Evolutionary conservation across 495 filamentous ascomycete genomes (phyloP), one percentile per base, ranked within the genome.

Genomic region (Lindgomyces ingoldianus): DNA sequence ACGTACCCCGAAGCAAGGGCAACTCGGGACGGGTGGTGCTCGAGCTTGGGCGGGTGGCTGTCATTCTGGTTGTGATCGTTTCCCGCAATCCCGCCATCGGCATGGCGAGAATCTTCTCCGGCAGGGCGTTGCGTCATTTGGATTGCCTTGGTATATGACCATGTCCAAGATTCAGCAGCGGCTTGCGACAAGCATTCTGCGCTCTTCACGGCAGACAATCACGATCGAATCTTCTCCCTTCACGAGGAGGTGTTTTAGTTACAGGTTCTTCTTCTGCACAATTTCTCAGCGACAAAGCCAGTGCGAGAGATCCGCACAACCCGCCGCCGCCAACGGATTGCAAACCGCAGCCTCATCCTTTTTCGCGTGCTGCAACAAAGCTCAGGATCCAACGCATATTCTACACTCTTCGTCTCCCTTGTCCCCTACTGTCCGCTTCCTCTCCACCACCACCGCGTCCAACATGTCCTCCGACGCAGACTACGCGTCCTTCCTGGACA

Each of bases 401-500:
- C n/a, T n/a, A n/a, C n/a, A n/a, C n/a, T n/a, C n/a, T n/a, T n/a
- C n/a, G n/a, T n/a, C n/a, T n/a, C n/a, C n/a, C n/a, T n/a, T n/a
- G n/a, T n/a, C n/a, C n/a, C n/a, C 30, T 16, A 24, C 14, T 18
- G 27, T 53, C 19, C 53, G n/a, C 29, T n/a, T 58, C 19, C 47
- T 29, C 27, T 9, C 30, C 49, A 70, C 44, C 60, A 64, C 36
- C 53, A 24, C 50, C 45, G 16, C 19, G 22, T 51, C 12, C 47
- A 80, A 64, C 4, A 93, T 91, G 87, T 83, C 88, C 22, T 83
- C 88, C 21, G 91, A 96, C 79, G 85, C 89, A 51, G 85, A 85
- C 67, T 96, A 95, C 80, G 80, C 84, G 74, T 78, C 84, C 68
- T 95, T 96, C 73, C 80, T 96, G 51, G 79, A 94, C 74, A 92